phyloP scores from a whole-genome alignment of 257 asterid species.

The Penstemon newberryi region DNA sequence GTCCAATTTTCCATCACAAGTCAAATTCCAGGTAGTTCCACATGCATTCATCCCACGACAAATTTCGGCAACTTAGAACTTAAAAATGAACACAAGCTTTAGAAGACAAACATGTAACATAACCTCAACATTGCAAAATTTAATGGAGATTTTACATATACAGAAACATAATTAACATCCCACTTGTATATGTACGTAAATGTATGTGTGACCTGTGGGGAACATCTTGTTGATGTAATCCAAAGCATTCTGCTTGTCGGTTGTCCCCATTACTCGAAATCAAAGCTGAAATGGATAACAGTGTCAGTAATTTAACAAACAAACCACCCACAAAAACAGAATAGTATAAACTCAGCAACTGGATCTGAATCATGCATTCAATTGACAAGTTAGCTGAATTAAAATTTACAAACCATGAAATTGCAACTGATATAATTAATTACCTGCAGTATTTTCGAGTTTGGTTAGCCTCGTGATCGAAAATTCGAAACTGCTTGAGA shows the following conservation, averaged over 20 bases:
- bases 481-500: neutral
- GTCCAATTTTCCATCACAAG: conserved; percentile 6
- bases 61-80: neutral
- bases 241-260: conserved; percentile 79
- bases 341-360: neutral
- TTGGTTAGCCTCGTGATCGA: neutral
- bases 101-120: neutral
- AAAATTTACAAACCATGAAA: neutral
- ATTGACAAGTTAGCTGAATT: neutral
- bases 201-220: conserved; percentile 64
- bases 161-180: neutral
- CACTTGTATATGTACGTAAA: neutral
- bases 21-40: conserved; percentile 15
- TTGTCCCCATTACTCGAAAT: conserved; percentile 50
- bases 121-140: neutral
- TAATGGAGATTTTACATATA: neutral
- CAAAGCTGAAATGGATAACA: neutral
- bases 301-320: too few species aligned
- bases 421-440: neutral
- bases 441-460: neutral
- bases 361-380: conserved; percentile 15
- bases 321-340: neutral
- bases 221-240: conserved; percentile 98
- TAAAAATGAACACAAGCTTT: neutral
- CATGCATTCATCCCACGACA: neutral